Base-by-base conservation (phyloP, 805 yeast genomes). In the Wickerhamiella nectarea region DNA sequence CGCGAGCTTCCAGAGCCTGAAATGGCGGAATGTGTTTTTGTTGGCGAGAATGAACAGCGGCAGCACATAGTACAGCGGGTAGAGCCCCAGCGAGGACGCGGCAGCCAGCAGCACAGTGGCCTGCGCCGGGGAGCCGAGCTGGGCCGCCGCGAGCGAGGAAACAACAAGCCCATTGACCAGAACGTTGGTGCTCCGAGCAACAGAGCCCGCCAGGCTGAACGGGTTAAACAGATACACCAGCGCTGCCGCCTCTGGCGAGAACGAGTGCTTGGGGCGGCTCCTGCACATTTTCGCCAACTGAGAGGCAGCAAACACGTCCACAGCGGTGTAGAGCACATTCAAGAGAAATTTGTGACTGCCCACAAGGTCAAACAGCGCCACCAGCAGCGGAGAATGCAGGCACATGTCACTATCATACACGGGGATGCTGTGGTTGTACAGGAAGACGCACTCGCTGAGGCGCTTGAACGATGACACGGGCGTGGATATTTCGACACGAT, bases 381-480 rank as follows among this genome's bases (percentile, higher is more conserved):
- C 69, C 18, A 89, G 54, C 15, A 86, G 56, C 3, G 95, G 95
- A 3, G 94, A 76, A 52, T 85, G 94, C 60, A 85, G 89, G 28
- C 80, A 79, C 14, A 86, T 76, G 19, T 93, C 93, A 8, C 96
- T 95, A 48, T 75, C 75, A 55, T 85, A 89, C 7, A 85, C 75
- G 38, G 76, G 69, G 41, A 80, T 65, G 17, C 68, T 69, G 52
- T 76, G 71, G 51, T 76, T 69, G 44, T 74, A 61, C 41, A 82
- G 68, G 51, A 71, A 82, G 9, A 81, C 63, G 10, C 87, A 87
- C 56, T 81, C 93, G 51, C 68, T 61, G 34, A 82, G 47, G 6
- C 68, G 60, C 53, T 75, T 69, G 61, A 70, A 80, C 29, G 91
- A 79, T 44, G 80, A 71, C 4, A 81, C 65, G 0, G 94, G 85